These are phyloP conservation scores for Darksidea phi DNA, from an alignment of 495 filamentous ascomycete species.

Conservation along the genomic window DNA sequence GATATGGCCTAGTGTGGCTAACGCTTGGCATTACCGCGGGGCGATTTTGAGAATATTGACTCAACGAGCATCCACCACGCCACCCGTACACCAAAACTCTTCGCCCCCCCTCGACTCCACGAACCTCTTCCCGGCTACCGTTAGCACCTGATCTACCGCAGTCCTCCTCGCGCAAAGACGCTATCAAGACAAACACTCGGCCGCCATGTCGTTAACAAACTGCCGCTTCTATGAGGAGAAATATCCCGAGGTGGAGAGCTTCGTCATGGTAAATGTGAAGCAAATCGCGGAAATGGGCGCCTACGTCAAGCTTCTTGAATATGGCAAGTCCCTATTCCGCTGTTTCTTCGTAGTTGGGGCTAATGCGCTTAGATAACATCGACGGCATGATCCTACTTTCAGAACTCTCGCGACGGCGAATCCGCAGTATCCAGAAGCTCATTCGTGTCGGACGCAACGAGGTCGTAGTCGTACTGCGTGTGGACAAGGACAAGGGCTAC, in stretches of 20 bases:
- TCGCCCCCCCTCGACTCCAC: no score
- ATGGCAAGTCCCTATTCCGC: slow-evolving; percentile 51
- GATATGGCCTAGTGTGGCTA: no score
- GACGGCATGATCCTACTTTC: slow-evolving; percentile 99
- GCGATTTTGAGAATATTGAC: no score
- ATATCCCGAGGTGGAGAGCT: slow-evolving; percentile 97
- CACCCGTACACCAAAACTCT: no score
- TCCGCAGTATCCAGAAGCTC: slow-evolving; percentile 96
- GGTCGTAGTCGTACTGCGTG: slow-evolving; percentile 94
- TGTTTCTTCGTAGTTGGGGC: not conserved
- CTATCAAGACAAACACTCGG: no score
- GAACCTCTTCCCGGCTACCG: no score
- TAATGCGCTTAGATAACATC: slow-evolving; percentile 65
- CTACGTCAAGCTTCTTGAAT: slow-evolving; percentile 98
- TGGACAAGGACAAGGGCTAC: slow-evolving; percentile 98
- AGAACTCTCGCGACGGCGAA: slow-evolving; percentile 93
- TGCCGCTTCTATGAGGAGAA: slow-evolving; percentile 99
- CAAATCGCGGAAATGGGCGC: slow-evolving; percentile 99
- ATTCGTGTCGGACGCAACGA: slow-evolving; percentile 97
- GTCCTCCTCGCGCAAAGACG: no score
- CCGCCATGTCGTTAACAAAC: slow-evolving; percentile 90
- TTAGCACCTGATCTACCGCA: no score
- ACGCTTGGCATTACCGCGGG: no score
- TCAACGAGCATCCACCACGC: no score
- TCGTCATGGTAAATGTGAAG: slow-evolving; percentile 83